A percentile compares a stretch with the other conserved stretches of the same genome.
Conservation (phyloP, 2,329 filamentous ascomycete species). For the Hypoxylon sp. region DNA sequence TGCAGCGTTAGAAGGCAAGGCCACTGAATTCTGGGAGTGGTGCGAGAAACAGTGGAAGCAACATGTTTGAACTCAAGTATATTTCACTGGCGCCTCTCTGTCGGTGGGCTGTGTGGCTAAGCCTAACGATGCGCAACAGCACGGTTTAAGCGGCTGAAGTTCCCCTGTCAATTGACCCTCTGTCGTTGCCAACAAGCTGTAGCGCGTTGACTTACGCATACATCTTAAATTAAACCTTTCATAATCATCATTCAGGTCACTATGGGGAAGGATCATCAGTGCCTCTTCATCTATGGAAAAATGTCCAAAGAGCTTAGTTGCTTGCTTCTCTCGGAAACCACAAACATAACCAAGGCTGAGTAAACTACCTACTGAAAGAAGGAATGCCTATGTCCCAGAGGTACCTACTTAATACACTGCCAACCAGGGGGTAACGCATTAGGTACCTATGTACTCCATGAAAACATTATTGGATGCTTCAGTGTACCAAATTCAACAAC, state of each 20-base stretch:
- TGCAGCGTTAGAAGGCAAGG: slow-evolving; percentile 23
- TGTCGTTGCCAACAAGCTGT: no score
- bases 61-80: neutral
- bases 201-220: no score
- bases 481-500: neutral
- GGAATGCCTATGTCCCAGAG: neutral
- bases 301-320: neutral
- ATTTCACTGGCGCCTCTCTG: neutral
- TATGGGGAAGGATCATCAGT: no score
- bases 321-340: neutral
- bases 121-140: no score
- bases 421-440: neutral
- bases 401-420: no score
- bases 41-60: slow-evolving; percentile 26
- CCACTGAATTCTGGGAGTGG: slow-evolving; percentile 30
- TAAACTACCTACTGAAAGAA: neutral
- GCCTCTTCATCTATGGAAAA: neutral
- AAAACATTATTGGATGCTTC: neutral
- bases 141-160: no score
- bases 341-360: neutral
- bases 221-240: no score
- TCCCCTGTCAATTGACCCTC: no score
- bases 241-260: no score
- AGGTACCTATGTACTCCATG: neutral
- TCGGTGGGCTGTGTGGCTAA: no score